A percentile compares a stretch with the other conserved stretches of the same genome.
Conservation (phyloP, 2,329 filamentous ascomycete genomes). For the Penicillium aurantiogriseum region DNA sequence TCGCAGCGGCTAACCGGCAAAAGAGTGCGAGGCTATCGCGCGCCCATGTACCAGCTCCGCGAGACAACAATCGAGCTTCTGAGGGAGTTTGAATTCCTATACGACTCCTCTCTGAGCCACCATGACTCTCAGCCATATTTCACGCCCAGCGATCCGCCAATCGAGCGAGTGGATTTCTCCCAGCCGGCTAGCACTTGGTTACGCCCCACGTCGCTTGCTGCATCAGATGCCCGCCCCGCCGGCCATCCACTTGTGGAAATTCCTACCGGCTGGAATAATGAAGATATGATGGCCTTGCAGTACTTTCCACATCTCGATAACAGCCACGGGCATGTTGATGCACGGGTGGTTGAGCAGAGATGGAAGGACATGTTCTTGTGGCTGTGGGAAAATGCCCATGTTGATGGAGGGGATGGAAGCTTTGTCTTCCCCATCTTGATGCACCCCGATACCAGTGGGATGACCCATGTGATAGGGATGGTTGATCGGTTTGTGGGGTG, state of each 20-base stretch:
- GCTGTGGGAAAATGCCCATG: conserved; percentile 42
- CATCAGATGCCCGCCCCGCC: background rate
- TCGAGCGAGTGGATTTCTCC: background rate
- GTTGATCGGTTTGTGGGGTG: background rate
- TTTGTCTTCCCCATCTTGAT: background rate
- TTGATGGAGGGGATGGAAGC: background rate
- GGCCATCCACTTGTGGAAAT: background rate
- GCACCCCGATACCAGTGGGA: background rate
- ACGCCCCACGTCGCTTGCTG: background rate
- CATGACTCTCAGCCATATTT: background rate
- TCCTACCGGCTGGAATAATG: background rate
- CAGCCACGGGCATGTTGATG: conserved; percentile 53
- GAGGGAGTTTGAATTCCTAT: background rate
- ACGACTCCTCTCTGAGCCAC: background rate
- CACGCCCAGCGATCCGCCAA: background rate
- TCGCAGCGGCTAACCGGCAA: background rate
- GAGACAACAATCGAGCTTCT: background rate
- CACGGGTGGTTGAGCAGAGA: conserved; percentile 55
- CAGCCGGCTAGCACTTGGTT: background rate
- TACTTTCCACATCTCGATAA: background rate
- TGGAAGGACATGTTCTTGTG: conserved; percentile 58
- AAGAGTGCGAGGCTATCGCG: background rate
- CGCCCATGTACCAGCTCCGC: background rate
- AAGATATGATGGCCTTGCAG: background rate
- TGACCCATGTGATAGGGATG: background rate